A percentile compares a stretch with the other conserved stretches of the same genome.
These are phyloP conservation scores for Pseudopithomyces maydicus DNA, from an alignment of 2,329 filamentous ascomycete genomes.

Conservation along the genomic window DNA sequence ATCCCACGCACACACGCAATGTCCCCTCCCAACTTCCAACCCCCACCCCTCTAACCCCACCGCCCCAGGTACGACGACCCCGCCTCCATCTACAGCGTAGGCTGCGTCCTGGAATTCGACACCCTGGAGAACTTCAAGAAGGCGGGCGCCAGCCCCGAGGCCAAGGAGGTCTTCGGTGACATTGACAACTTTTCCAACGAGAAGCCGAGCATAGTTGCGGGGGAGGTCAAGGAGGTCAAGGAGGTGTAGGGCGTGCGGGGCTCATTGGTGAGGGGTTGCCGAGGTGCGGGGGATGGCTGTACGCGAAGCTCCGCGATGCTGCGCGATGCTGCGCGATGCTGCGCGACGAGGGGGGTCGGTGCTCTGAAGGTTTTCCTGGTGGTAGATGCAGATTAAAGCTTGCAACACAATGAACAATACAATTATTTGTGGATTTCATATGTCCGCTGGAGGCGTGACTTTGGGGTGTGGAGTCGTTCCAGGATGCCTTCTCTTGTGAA, in stretches of 20 bases:
- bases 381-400: too few relatives aligned
- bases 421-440: too few relatives aligned
- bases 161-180: slow-evolving; percentile 44
- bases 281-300: not conserved
- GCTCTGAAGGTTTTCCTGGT: too few relatives aligned
- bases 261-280: not conserved
- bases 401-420: too few relatives aligned
- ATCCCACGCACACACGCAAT: not conserved
- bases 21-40: not conserved
- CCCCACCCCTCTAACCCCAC: not conserved
- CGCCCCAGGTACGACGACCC: slow-evolving; percentile 12
- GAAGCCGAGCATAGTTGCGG: not conserved
- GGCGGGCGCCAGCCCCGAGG: slow-evolving; percentile 19
- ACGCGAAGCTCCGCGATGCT: not conserved
- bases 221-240: not conserved
- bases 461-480: too few relatives aligned
- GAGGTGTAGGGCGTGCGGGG: not conserved
- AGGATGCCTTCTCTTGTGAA: too few relatives aligned
- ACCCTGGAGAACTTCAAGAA: slow-evolving; percentile 26
- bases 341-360: too few relatives aligned
- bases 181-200: slow-evolving; percentile 18
- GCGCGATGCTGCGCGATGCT: too few relatives aligned
- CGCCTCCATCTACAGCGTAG: slow-evolving; percentile 26
- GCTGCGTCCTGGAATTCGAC: slow-evolving; percentile 29
- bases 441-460: too few relatives aligned